These are phyloP conservation scores for Cladosporium sp. DNA, from an alignment of 2,329 filamentous ascomycete genomes.

Conservation along the genomic window DNA sequence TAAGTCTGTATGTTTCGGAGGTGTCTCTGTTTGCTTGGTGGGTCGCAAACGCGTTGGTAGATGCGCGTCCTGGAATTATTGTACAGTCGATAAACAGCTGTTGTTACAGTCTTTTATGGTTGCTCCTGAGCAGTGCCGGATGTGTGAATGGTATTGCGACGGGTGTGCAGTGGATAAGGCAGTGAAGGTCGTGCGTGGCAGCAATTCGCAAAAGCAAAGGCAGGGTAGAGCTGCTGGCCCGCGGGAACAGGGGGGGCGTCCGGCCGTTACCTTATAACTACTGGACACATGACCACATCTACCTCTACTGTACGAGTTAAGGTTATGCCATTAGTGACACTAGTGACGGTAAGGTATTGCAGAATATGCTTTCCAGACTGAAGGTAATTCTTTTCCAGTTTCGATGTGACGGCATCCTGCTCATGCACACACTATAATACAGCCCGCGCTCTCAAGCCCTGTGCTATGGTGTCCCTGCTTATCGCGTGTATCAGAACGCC, in stretches of 20 bases:
- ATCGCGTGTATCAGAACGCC: constrained; percentile 17
- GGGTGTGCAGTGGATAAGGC: not conserved
- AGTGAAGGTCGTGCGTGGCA: not conserved
- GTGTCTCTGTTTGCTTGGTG: not conserved
- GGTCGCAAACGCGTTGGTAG: constrained; percentile 1
- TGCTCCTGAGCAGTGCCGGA: constrained; percentile 1
- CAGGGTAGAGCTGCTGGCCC: not conserved
- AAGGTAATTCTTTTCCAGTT: not conserved
- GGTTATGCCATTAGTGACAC: not conserved
- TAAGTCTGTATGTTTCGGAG: constrained; percentile 19
- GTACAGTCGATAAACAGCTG: not conserved
- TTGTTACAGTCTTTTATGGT: not conserved
- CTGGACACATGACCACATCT: not conserved
- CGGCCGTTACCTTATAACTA: too few relatives aligned
- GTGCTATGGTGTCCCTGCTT: constrained; percentile 10
- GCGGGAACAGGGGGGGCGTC: not conserved
- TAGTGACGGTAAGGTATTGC: too few relatives aligned
- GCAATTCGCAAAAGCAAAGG: not conserved
- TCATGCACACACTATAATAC: constrained; percentile 13
- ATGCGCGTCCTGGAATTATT: not conserved
- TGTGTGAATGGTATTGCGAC: constrained; percentile 6
- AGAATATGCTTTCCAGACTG: not conserved
- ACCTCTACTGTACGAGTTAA: not conserved
- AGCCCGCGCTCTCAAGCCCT: constrained; percentile 8
- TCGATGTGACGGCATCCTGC: not conserved